Conservation (phyloP, 345 rosid species). For the Salix exigua region DNA sequence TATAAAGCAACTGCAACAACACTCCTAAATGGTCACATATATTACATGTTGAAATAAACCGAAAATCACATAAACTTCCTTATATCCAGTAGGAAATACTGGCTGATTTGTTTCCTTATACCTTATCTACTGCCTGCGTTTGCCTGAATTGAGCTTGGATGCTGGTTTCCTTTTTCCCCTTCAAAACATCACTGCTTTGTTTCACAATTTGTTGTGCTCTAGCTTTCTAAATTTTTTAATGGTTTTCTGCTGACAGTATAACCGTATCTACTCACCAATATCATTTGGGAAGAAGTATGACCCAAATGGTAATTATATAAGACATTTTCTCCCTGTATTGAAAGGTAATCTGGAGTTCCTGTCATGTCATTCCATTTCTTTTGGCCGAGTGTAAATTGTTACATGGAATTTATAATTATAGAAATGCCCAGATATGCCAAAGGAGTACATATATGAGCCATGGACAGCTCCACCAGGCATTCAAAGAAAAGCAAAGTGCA, state of each 20-base stretch:
- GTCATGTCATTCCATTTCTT: neutral
- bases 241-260: slow-evolving; percentile 41
- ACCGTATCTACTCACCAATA: slow-evolving; percentile 83
- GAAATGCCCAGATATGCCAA: slow-evolving; percentile 73
- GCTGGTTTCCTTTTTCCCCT: neutral
- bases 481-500: slow-evolving; percentile 79
- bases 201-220: neutral
- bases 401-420: neutral
- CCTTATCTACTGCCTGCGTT: neutral
- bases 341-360: slow-evolving; percentile 53
- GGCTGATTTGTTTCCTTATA: neutral
- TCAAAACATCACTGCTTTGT: neutral
- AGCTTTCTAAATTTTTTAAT: neutral
- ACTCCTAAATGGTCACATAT: neutral
- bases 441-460: slow-evolving; percentile 90
- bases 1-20: too few relatives aligned
- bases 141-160: neutral
- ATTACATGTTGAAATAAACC: neutral
- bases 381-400: neutral
- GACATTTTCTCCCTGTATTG: slow-evolving; percentile 82
- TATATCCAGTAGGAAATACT: neutral
- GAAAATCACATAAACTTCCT: neutral
- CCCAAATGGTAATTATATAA: slow-evolving; percentile 69
- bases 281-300: slow-evolving; percentile 92
- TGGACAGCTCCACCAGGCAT: slow-evolving; percentile 85